Evolutionary conservation across 2,329 filamentous ascomycete genomes (phyloP).

Genomic region (Dactylellina parvicollis): DNA sequence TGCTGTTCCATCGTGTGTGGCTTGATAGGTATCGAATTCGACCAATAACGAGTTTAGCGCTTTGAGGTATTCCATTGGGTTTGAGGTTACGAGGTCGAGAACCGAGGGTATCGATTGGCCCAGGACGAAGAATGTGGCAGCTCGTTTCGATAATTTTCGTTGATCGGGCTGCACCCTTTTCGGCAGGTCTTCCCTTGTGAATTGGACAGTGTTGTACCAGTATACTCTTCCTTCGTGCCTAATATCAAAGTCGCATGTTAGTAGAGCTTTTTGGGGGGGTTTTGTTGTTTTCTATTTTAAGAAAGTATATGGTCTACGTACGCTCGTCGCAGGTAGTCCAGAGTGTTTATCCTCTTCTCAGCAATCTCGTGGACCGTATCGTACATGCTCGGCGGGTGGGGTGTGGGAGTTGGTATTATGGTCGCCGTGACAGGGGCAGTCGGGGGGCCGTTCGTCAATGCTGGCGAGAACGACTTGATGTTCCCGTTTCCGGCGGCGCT

Average conservation of each 20-base stretch:
- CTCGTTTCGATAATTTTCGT: slow-evolving; percentile 82
- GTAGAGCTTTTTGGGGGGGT: no score
- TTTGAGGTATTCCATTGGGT: slow-evolving; percentile 83
- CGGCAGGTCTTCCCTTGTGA: slow-evolving; percentile 80
- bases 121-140: slow-evolving; percentile 91
- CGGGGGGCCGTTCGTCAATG: slow-evolving; percentile 23
- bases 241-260: slow-evolving; percentile 30
- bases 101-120: slow-evolving; percentile 90
- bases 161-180: slow-evolving; percentile 86
- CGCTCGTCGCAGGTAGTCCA: slow-evolving; percentile 93
- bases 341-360: slow-evolving; percentile 89
- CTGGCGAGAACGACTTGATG: slow-evolving; percentile 38
- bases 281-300: neutral
- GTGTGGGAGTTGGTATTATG: slow-evolving; percentile 20
- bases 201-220: slow-evolving; percentile 98
- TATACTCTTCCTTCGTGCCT: slow-evolving; percentile 94
- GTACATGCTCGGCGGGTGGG: slow-evolving; percentile 65
- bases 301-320: slow-evolving; percentile 64
- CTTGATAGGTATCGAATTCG: slow-evolving; percentile 94
- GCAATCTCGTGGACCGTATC: slow-evolving; percentile 83
- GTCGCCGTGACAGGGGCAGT: slow-evolving; percentile 25
- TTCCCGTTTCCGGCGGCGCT: slow-evolving; percentile 19
- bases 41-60: slow-evolving; percentile 83
- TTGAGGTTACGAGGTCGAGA: slow-evolving; percentile 84
- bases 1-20: slow-evolving; percentile 82